Percentiles rank a stretch among this genome's conserved stretches.
phyloP scores from a whole-genome alignment of 2,329 filamentous ascomycete genomes.

The Aureobasidium sp. region DNA sequence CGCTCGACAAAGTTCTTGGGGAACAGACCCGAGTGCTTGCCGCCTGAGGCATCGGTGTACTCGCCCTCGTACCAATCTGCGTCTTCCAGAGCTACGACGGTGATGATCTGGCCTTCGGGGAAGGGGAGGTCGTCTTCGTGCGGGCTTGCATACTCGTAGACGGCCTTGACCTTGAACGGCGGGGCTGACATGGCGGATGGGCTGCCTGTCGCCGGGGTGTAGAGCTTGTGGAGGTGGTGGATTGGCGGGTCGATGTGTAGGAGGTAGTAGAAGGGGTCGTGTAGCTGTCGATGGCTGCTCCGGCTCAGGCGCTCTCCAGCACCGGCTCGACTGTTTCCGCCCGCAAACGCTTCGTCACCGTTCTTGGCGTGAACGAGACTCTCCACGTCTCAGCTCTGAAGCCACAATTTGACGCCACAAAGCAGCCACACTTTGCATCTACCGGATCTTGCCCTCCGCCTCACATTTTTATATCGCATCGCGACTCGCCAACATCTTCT shows the following conservation, averaged over 20 bases:
- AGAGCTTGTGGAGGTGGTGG: not conserved
- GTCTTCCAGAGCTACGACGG: slow-evolving; percentile 86
- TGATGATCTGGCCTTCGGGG: slow-evolving; percentile 76
- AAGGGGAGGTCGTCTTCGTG: slow-evolving; percentile 96
- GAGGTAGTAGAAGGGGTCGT: not conserved
- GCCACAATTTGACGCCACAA: not conserved
- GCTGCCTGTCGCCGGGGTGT: not conserved
- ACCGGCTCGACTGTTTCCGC: not conserved
- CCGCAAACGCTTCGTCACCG: not conserved
- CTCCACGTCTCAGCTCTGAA: not conserved
- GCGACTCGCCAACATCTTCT: not conserved
- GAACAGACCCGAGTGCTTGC: slow-evolving; percentile 77
- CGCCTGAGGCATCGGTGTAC: slow-evolving; percentile 68
- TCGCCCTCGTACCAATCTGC: slow-evolving; percentile 89
- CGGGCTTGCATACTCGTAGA: slow-evolving; percentile 87
- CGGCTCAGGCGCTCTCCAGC: not conserved
- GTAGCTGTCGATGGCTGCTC: not conserved
- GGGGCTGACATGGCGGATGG: slow-evolving; percentile 49
- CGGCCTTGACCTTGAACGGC: slow-evolving; percentile 87
- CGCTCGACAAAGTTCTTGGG: slow-evolving; percentile 96
- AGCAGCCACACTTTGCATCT: not conserved
- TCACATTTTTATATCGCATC: not conserved
- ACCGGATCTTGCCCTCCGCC: not conserved
- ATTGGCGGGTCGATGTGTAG: not conserved
- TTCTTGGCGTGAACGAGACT: not conserved